Base-by-base conservation (phyloP, 176 grass and related monocot genomes). In the Saccharum spontaneum region DNA sequence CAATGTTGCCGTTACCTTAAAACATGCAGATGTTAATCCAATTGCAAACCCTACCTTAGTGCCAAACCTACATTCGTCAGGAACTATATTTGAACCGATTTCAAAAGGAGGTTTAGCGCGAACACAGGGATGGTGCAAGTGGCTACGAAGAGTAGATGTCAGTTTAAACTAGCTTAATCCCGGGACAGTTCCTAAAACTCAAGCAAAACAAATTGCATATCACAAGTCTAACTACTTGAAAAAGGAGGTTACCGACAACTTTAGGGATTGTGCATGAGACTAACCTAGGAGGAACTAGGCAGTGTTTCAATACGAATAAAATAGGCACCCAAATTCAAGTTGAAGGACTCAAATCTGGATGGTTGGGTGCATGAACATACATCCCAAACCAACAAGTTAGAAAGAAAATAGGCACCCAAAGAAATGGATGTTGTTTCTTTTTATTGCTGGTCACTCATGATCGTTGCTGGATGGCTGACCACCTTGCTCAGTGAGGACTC, bases 21-120 rank as follows among this genome's bases (percentile, higher is more conserved):
- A 74, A 66, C 33, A 73, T 64, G 41, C 14, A 49, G 10, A 46
- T 82, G 45, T 57, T 82, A 46, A 87, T 28, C 72, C 24, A 36
- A 52, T 73, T 67, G 45, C 9, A 74, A 49, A 49, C 7, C 23
- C 23, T 50, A 74, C n/a, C 41, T 73, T 28, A 16, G 41, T 13
- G 5, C 23, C 41, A 40, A 39, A 70, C 18, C 37, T 70, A 41
- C 10, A 71, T 41, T 43, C 37, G 3, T 14, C 38, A 71, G 2
- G 40, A 24, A 43, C 40, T 43, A 71, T 40, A 48, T 15, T 26
- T 40, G 39, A 72, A 72, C 22, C 0, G 0, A 44, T 44, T 6
- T 6, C 10, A n/a, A 44, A n/a, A 44, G 39, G 20, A 71, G 68
- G 68, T 23, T 22, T 64, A 15, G 10, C 4, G 1, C 4, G 5